Evolutionary conservation across 345 rosid species (phyloP).

Genomic region (Streptanthus diversifolius): DNA sequence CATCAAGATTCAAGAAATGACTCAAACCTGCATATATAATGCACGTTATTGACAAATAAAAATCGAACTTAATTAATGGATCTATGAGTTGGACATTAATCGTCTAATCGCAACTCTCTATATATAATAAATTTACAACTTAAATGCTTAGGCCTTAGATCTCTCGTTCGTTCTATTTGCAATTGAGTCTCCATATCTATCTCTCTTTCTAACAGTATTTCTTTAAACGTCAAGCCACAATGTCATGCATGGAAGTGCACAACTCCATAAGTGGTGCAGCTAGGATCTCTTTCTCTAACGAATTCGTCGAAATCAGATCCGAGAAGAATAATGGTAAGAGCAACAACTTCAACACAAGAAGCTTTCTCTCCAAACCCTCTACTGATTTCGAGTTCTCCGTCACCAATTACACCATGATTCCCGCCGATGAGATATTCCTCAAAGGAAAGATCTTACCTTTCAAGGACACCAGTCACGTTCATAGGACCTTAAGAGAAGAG

Average conservation of each 20-base stretch:
- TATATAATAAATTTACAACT: neutral
- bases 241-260: slow-evolving; percentile 69
- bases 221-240: slow-evolving; percentile 13
- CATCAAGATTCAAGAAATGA: neutral
- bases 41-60: neutral
- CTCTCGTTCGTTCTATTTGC: neutral
- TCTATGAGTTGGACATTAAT: neutral
- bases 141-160: neutral
- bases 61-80: neutral
- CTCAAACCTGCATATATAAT: neutral
- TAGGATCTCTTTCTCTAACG: slow-evolving; percentile 85
- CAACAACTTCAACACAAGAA: slow-evolving; percentile 39
- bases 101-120: neutral
- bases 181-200: slow-evolving; percentile 11
- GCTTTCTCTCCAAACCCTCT: slow-evolving; percentile 40
- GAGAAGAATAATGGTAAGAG: slow-evolving; percentile 40
- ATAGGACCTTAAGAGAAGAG: slow-evolving; percentile 80
- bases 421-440: slow-evolving; percentile 86
- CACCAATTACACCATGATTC: slow-evolving; percentile 67
- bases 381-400: slow-evolving; percentile 88
- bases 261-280: slow-evolving; percentile 45
- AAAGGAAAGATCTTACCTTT: slow-evolving; percentile 83
- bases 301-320: slow-evolving; percentile 58
- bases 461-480: slow-evolving; percentile 52
- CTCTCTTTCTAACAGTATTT: neutral